A percentile compares a stretch with the other conserved stretches of the same genome.
Conservation (phyloP, 768 basidiomycete genomes). For the Rhodotorula taiwanensis region DNA sequence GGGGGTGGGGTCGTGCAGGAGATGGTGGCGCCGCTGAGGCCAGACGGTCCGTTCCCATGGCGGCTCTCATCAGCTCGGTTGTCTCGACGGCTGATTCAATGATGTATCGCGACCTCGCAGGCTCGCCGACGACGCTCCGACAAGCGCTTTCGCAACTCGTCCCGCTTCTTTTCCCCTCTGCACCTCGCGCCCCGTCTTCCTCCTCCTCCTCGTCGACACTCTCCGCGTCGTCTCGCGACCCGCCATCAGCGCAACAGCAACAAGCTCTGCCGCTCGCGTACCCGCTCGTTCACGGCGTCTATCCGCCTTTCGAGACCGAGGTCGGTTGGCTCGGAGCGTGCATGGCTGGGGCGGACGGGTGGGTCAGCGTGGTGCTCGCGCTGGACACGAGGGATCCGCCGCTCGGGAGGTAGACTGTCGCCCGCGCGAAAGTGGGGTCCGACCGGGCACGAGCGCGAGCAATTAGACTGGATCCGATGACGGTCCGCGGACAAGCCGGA, state of each 20-base stretch:
- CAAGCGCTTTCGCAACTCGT: conserved; percentile 64
- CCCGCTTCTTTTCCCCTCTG: conserved; percentile 64
- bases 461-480: too few species aligned
- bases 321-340: conserved; percentile 92
- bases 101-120: conserved; percentile 45
- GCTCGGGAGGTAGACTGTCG: neutral
- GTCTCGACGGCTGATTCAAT: neutral
- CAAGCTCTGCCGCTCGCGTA: conserved; percentile 58
- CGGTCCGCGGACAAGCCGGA: too few species aligned
- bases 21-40: conserved; percentile 67
- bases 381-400: conserved; percentile 5
- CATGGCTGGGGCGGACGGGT: conserved; percentile 87
- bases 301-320: conserved; percentile 74
- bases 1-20: conserved; percentile 89
- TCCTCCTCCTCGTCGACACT: neutral
- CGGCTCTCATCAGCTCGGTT: neutral
- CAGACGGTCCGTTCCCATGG: conserved; percentile 63
- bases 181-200: neutral
- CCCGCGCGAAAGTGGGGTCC: too few species aligned
- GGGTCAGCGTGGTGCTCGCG: conserved; percentile 47
- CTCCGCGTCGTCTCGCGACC: neutral
- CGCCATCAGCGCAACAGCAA: too few species aligned
- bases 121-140: conserved; percentile 63
- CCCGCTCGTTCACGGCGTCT: conserved; percentile 76
- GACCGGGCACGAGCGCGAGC: too few species aligned